Evolutionary conservation across 345 rosid species (phyloP), one percentile per base, ranked within the genome.

Genomic region (Populus tremula): DNA sequence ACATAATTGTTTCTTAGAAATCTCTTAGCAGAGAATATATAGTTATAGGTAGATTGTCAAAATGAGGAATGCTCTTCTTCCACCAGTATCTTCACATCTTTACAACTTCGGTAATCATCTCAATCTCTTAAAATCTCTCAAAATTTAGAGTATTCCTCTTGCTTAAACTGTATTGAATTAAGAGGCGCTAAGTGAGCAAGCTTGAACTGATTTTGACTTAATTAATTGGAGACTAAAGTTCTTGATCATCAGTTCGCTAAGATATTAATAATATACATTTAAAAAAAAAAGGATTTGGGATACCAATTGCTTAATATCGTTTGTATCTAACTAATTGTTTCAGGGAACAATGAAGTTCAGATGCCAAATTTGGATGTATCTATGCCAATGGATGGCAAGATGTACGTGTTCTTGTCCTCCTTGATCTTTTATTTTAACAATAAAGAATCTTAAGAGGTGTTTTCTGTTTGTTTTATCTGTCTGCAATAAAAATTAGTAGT

Each of bases 341-440:
- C 84, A 90, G 91, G 87, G 71, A 82, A 79, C 71, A 68, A 79
- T 75, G 90, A 86, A 70, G 78, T 75, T 76, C 84, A 80, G 84
- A 73, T 75, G 81, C 81, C 85, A 23, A 79, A 77, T 69, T 49
- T 77, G 70, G 87, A 81, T 10, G 62, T 76, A 47, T 75, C 84
- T 67, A 27, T 75, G 79, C 77, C 75, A 76, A 49, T 80, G 78
- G 89, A 89, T 77, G 74, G 49, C 80, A 78, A 79, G 62, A 36
- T 81, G 90, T 85, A 85, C 67, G 83, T n/a, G 43, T 27, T 74
- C 39, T 53, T 43, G 2, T n/a, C 79, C 38, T 64, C 75, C 53
- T 76, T 68, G 3, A 17, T 16, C 10, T 47, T 16, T 35, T 68
- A 33, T 39, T 18, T 16, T 7, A 31, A 50, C 17, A 17, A 8